Conservation (phyloP, 2,329 filamentous ascomycete genomes). For the Phyllosticta citribraziliensis region DNA sequence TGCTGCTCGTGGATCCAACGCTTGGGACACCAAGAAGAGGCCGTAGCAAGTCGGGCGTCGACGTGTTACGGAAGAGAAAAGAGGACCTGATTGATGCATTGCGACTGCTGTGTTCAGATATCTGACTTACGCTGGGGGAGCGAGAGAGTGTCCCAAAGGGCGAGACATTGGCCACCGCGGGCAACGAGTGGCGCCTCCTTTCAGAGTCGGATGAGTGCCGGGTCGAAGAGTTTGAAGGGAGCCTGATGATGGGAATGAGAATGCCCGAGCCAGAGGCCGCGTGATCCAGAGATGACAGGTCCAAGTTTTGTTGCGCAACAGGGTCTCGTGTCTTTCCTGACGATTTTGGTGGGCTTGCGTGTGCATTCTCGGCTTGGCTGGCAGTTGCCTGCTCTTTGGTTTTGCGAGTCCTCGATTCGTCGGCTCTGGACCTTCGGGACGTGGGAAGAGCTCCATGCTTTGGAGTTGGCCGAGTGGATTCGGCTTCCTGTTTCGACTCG, state of each 20-base stretch:
- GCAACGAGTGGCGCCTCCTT: slow-evolving; percentile 2
- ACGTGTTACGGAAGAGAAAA: background rate
- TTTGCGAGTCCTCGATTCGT: background rate
- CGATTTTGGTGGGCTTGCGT: background rate
- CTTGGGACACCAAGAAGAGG: background rate
- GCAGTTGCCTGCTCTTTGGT: background rate
- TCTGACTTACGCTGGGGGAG: slow-evolving; percentile 4
- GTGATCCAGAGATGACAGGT: background rate
- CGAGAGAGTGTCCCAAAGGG: background rate
- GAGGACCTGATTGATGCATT: background rate
- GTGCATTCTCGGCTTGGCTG: background rate
- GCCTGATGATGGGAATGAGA: slow-evolving; percentile 2
- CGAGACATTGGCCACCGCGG: background rate
- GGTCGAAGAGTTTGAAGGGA: slow-evolving; percentile 1
- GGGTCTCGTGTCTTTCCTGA: background rate
- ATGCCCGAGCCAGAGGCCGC: background rate
- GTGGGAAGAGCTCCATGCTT: background rate
- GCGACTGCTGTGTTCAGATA: slow-evolving; percentile 7
- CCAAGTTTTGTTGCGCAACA: background rate
- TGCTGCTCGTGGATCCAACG: background rate
- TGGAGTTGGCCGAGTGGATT: background rate
- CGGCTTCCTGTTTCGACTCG: background rate
- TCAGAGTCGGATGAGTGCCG: background rate
- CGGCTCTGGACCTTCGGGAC: background rate
- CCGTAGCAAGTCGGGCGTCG: slow-evolving; percentile 3